Base-by-base conservation (phyloP, 108 stramenopile species). In the Cyclostephanos tholiformis region DNA sequence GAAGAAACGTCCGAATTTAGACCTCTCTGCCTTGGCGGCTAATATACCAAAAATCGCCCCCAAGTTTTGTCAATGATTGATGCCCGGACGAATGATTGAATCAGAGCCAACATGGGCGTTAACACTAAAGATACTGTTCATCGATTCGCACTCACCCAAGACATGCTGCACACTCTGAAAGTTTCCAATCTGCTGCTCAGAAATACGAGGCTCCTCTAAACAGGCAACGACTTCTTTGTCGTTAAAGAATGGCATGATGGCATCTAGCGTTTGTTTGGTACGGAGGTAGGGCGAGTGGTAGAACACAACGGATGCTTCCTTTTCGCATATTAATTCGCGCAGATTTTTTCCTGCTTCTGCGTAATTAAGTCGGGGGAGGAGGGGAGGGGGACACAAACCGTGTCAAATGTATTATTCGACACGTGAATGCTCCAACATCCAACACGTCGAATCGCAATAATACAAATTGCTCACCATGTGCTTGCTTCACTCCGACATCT, bases 111-210 rank as follows among this genome's bases (percentile, higher is more conserved):
- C 16, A 46, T 14, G 44, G 13, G 14, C 13, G 16, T 12, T 4
- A 17, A 46, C 44, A 46, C 0, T 46, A 46, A 1, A 46, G 14
- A 46, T 16, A 4, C 16, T 14, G 62, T 70, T 69, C 23, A 55
- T 55, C 23, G 25, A 26, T 22, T 43, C 11, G 16, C 20, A 41
- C 61, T 62, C 61, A 62, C 61, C 61, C 27, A 71, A 58, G 14
- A 82, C 73, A 19, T 74, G 44, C 44, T 79, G 63, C 32, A 75
- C 78, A 58, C 83, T 82, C 69, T 90, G 92, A 79, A 90, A 93
- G 66, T 93, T 93, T 25, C 88, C 92, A 76, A 93, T 89, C 64
- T 93, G 88, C 60, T 90, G 92, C 76, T 93, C 92, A 19, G 82
- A 75, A 39, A 90, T 85, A 1, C 92, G 77, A 22, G 92, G 91